These are phyloP conservation scores for Corchorus capsularis DNA, from an alignment of 345 rosid genomes.

Conservation along the genomic window DNA sequence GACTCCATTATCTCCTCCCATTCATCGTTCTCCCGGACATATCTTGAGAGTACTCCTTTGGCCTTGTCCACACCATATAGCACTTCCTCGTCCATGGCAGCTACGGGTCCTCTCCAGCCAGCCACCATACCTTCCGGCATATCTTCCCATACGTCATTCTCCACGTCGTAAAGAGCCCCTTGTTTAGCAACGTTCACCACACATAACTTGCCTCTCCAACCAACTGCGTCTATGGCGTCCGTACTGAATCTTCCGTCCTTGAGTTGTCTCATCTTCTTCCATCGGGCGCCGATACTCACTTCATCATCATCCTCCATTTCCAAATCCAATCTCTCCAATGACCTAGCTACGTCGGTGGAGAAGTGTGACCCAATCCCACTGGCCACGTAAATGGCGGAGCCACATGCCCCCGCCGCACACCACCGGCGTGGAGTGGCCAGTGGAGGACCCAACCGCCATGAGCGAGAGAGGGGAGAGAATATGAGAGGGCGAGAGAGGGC, in stretches of 20 bases:
- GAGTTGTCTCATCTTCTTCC: conserved; percentile 44
- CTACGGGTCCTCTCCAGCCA: conserved; percentile 62
- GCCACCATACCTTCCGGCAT: conserved; percentile 56
- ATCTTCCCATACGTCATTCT: conserved; percentile 36
- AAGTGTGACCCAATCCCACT: conserved; percentile 50
- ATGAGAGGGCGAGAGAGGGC: conserved; percentile 50
- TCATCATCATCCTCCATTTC: not conserved
- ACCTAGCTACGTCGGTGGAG: conserved; percentile 41
- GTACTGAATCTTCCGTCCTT: conserved; percentile 51
- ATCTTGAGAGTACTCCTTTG: conserved; percentile 35
- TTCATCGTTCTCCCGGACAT: conserved; percentile 31
- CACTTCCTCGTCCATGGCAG: conserved; percentile 42
- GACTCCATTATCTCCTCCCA: conserved; percentile 42
- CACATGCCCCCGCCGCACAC: conserved; percentile 48
- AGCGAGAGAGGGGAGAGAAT: conserved; percentile 34
- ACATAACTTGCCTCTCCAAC: conserved; percentile 46
- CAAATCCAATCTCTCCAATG: conserved; percentile 46
- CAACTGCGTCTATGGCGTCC: conserved; percentile 54
- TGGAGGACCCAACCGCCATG: conserved; percentile 45
- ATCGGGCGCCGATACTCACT: conserved; percentile 2
- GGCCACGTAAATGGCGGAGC: conserved; percentile 41
- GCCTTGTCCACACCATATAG: conserved; percentile 53
- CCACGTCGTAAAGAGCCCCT: conserved; percentile 45
- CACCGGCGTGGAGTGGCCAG: conserved; percentile 43
- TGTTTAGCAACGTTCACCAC: conserved; percentile 57